A percentile compares a stretch with the other conserved stretches of the same genome.
These are phyloP conservation scores for Fusarium sp. DNA, from an alignment of 2,329 filamentous ascomycete species.

Conservation along the genomic window DNA sequence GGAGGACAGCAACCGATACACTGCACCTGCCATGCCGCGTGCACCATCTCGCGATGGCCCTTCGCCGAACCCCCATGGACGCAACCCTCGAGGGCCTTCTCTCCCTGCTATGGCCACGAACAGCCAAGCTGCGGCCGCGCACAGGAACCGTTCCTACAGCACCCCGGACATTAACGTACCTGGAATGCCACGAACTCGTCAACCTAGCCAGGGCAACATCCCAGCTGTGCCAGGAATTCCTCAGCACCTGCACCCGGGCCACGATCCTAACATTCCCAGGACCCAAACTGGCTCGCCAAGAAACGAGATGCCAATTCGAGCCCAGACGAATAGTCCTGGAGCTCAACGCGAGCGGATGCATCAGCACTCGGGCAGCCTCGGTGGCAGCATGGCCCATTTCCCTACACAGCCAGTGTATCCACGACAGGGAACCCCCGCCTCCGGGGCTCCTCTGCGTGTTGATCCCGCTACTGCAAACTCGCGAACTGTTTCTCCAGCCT, in stretches of 20 bases:
- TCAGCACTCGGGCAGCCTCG: constrained; percentile 64
- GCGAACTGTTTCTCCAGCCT: constrained; percentile 64
- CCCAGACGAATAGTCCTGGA: constrained; percentile 80
- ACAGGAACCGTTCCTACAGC: constrained; percentile 90
- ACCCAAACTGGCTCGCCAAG: constrained; percentile 88
- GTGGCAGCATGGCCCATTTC: constrained; percentile 70
- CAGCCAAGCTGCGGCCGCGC: constrained; percentile 69
- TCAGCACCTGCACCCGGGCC: constrained; percentile 74
- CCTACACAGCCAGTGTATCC: constrained; percentile 69
- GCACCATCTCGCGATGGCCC: constrained; percentile 84
- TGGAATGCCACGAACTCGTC: constrained; percentile 70
- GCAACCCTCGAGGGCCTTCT: constrained; percentile 83
- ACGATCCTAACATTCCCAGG: constrained; percentile 78
- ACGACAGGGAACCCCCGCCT: constrained; percentile 61
- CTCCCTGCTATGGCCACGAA: constrained; percentile 79
- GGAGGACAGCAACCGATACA: constrained; percentile 87
- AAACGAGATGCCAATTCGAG: constrained; percentile 76
- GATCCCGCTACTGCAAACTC: constrained; percentile 58
- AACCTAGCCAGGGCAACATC: constrained; percentile 69
- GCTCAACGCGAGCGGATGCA: constrained; percentile 74
- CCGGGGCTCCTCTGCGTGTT: constrained; percentile 56
- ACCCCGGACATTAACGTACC: constrained; percentile 92
- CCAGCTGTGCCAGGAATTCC: constrained; percentile 85
- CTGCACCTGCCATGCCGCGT: constrained; percentile 87
- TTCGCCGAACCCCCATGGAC: constrained; percentile 75